Conservation (phyloP, 371 early-diverging fungal genomes). For the Mortierella sp. region DNA sequence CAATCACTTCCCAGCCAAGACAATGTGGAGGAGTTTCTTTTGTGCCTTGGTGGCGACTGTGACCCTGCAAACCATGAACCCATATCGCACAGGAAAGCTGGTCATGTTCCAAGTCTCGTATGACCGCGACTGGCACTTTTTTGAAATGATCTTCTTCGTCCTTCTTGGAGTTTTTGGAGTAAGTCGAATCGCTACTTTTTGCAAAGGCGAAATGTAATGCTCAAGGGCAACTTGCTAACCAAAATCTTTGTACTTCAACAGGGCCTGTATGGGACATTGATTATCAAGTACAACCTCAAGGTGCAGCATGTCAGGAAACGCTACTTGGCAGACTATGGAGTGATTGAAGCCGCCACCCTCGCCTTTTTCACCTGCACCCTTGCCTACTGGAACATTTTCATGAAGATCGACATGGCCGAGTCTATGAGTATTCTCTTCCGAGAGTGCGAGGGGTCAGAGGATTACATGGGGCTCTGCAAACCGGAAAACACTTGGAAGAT, state of each 20-base stretch:
- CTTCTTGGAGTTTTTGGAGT: conserved; percentile 89
- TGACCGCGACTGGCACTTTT: conserved; percentile 88
- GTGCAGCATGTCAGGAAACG: conserved; percentile 75
- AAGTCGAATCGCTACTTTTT: conserved; percentile 32
- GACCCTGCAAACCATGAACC: conserved; percentile 86
- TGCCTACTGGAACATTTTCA: conserved; percentile 83
- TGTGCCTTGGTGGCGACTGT: conserved; percentile 92
- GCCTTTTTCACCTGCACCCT: conserved; percentile 82
- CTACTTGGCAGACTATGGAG: conserved; percentile 66
- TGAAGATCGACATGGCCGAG: conserved; percentile 84
- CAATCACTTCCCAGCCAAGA: conserved; percentile 92
- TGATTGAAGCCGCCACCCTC: conserved; percentile 82
- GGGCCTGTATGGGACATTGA: conserved; percentile 91
- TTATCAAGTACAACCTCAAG: conserved; percentile 79
- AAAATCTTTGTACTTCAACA: conserved; percentile 26
- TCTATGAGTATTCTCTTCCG: conserved; percentile 84
- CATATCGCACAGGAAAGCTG: conserved; percentile 91
- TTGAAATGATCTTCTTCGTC: conserved; percentile 89
- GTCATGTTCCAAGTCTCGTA: conserved; percentile 94
- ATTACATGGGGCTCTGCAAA: conserved; percentile 78
- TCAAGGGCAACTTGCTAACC: background rate
- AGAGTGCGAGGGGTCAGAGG: conserved; percentile 79
- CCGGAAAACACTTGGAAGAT: conserved; percentile 66
- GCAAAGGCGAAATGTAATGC: background rate
- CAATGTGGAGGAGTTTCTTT: conserved; percentile 93